Evolutionary conservation across 192 early-diverging fungal genomes (phyloP).

Genomic region (Coemansia sp.): DNA sequence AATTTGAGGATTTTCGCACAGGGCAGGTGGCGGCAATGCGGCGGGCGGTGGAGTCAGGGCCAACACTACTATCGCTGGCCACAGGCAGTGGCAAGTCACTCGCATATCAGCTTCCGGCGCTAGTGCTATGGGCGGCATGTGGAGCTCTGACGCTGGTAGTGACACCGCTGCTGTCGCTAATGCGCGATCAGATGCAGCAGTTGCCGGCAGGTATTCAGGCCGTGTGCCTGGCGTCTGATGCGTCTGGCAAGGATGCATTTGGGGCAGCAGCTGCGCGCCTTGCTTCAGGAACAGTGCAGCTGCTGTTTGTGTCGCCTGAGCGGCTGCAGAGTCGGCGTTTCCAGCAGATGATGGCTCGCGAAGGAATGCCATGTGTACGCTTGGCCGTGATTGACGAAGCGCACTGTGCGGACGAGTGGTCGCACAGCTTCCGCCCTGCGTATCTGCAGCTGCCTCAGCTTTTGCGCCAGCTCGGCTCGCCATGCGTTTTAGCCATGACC

Average conservation of each 20-base stretch:
- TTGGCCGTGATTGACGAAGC: slow-evolving; percentile 78
- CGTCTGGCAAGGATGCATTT: slow-evolving; percentile 12
- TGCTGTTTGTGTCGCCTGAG: slow-evolving; percentile 76
- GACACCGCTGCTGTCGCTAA: slow-evolving; percentile 76
- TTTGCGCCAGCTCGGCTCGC: slow-evolving; percentile 50
- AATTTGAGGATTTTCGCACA: slow-evolving; percentile 34
- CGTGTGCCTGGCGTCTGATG: slow-evolving; percentile 59
- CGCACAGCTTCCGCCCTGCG: slow-evolving; percentile 74
- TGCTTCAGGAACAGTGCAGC: slow-evolving; percentile 53
- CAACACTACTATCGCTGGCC: slow-evolving; percentile 56
- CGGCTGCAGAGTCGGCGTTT: slow-evolving; percentile 63
- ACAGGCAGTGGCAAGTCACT: slow-evolving; percentile 75
- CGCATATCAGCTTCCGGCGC: slow-evolving; percentile 72
- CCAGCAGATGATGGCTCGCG: slow-evolving; percentile 50
- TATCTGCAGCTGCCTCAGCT: slow-evolving; percentile 62
- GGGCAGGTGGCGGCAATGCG: slow-evolving; percentile 55
- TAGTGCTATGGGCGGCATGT: slow-evolving; percentile 50
- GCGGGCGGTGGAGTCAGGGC: slow-evolving; percentile 38
- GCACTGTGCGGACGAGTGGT: slow-evolving; percentile 85
- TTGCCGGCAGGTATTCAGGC: slow-evolving; percentile 61
- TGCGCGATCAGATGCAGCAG: slow-evolving; percentile 78
- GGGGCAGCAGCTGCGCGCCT: slow-evolving; percentile 36
- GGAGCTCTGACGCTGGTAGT: slow-evolving; percentile 66
- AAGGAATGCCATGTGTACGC: slow-evolving; percentile 54
- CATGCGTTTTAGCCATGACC: slow-evolving; percentile 67